Base-by-base conservation (phyloP, 495 filamentous ascomycete species). In the Barbatosphaeria neglecta region DNA sequence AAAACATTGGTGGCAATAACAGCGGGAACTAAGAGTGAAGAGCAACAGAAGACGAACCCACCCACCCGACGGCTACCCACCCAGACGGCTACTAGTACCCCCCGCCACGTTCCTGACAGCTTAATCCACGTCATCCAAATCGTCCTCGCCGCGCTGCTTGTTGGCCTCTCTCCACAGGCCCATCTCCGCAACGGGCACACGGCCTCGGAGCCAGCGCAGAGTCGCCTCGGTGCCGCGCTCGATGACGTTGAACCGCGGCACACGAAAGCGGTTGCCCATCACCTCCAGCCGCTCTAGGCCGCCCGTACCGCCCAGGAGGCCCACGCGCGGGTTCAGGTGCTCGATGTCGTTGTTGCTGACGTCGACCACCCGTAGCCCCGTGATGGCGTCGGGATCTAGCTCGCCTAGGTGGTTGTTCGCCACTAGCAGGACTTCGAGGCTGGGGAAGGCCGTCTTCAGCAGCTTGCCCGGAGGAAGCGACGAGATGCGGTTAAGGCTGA, bases 191-290 rank as follows among this genome's bases (percentile, higher is more conserved):
- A 72, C 74, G 0, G 85, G 83, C 31, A 97, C 82, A 48, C 82
- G 77, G 41, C 84, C 83, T 48, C 84, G 78, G 46, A 95, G 59
- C 83, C 86, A 97, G 43, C 83, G 72, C 53, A 95, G 68, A n/a
- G 87, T 76, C 16, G 84, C 81, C 57, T 93, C 87, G 1, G 88
- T 95, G 7, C 90, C 90, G 48, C 89, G 86, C 45, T 88, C 85
- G 46, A 97, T 66, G 13, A 94, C 74, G 44, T 84, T 86, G 74
- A 82, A 88, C 35, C 84, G 73, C n/a, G 90, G 90, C 37, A 95
- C 90, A 17, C 84, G 66, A 61, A 95, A 94, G 22, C 72, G 72
- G 60, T 94, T 95, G 8, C 86, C 86, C 18, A 76, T 80, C 16
- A 94, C 81, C 39, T 87, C 77, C 10, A 78, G 47, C 44, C 57